phyloP scores from a whole-genome alignment of 805 yeast genomes.

The Candida odintsovae region DNA sequence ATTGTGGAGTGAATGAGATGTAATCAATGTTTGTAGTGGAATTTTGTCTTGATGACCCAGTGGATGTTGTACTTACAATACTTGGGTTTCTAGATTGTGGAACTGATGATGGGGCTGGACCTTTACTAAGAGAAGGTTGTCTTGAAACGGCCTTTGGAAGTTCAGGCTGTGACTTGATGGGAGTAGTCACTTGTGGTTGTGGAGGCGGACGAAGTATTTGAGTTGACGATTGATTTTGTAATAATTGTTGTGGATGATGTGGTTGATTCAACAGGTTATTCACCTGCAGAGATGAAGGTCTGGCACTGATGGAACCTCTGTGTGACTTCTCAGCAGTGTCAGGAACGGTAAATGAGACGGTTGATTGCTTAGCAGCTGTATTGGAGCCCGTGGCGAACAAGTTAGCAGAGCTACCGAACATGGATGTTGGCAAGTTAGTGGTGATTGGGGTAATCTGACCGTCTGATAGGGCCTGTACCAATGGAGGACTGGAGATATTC shows the following conservation, averaged over 20 bases:
- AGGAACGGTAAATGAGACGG: conserved; percentile 45
- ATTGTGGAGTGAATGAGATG: conserved; percentile 19
- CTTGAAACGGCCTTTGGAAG: conserved; percentile 7
- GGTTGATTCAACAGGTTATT: conserved; percentile 11
- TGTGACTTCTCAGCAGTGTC: conserved; percentile 37
- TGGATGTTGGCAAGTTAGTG: background rate
- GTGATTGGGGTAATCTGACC: background rate
- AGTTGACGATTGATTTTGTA: conserved; percentile 1
- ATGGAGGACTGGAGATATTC: background rate
- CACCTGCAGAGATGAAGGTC: conserved; percentile 38
- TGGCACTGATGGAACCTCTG: conserved; percentile 52
- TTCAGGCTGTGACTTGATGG: conserved; percentile 1
- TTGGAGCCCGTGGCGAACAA: background rate
- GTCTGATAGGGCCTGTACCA: background rate
- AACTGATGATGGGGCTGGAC: conserved; percentile 4
- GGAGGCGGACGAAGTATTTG: background rate
- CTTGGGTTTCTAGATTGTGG: conserved; percentile 16
- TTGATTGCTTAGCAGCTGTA: conserved; percentile 4
- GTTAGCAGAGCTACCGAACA: background rate
- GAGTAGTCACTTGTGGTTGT: conserved; percentile 3
- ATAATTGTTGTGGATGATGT: conserved; percentile 14
- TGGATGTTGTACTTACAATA: conserved; percentile 12
- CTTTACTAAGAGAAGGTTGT: conserved; percentile 8
- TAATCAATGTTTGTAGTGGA: conserved; percentile 18
- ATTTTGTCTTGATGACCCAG: conserved; percentile 23